Evolutionary conservation across 345 rosid species (phyloP).

Genomic region (Aquilaria sinensis): DNA sequence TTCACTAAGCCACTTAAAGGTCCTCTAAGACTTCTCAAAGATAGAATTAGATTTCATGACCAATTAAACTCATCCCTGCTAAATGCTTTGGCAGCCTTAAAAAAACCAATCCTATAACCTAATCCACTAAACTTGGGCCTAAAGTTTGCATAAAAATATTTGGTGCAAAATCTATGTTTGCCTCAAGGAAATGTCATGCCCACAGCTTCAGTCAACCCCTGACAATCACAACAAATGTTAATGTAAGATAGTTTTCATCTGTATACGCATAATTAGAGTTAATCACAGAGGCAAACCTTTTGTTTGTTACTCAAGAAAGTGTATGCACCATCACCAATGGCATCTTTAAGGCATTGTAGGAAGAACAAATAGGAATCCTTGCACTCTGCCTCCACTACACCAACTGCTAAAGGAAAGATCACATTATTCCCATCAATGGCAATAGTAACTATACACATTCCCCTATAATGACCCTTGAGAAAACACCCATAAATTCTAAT

Average conservation of each 20-base stretch:
- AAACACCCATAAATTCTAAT: slow-evolving; percentile 1
- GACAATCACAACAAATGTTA: too few relatives aligned
- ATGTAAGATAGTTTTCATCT: too few relatives aligned
- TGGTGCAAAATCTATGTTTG: neutral
- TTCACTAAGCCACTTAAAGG: neutral
- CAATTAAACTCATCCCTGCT: neutral
- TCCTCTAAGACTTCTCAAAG: too few relatives aligned
- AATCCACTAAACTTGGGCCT: neutral
- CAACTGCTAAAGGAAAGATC: neutral
- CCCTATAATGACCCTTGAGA: neutral
- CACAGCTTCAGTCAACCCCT: neutral
- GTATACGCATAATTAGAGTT: neutral
- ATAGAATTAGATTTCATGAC: neutral
- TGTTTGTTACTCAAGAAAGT: neutral
- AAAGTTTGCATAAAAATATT: neutral
- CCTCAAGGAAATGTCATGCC: neutral
- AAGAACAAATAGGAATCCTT: neutral
- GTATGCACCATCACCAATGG: neutral
- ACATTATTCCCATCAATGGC: neutral
- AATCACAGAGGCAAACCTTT: neutral
- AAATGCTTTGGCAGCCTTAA: neutral
- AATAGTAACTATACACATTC: neutral
- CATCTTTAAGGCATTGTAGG: neutral
- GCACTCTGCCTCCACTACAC: neutral
- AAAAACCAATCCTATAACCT: neutral